phyloP scores from a whole-genome alignment of 768 basidiomycete genomes.

The Clavulina sp. region DNA sequence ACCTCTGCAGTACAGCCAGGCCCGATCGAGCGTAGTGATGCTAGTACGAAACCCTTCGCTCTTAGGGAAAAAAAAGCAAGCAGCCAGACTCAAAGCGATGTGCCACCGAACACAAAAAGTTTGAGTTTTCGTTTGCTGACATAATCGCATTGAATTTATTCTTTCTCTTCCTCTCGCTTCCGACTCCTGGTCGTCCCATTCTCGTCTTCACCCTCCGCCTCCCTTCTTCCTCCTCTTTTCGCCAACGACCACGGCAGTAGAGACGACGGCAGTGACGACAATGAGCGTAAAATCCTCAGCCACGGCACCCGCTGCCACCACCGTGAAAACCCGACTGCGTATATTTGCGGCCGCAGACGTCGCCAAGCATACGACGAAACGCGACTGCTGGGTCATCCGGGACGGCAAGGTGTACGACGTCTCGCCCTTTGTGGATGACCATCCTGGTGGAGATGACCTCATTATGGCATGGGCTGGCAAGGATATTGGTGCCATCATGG shows the following conservation, averaged over 20 bases:
- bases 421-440: conserved; percentile 65
- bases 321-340: background rate
- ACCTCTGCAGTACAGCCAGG: too few relatives aligned
- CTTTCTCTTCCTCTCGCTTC: background rate
- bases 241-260: background rate
- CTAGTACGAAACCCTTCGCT: too few relatives aligned
- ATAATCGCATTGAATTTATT: background rate
- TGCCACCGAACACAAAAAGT: background rate
- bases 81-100: background rate
- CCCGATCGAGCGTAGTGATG: too few relatives aligned
- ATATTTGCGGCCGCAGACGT: conserved; percentile 64
- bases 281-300: too few relatives aligned
- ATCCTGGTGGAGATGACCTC: conserved; percentile 90
- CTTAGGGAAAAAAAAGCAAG: background rate
- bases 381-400: conserved; percentile 70
- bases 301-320: background rate
- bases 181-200: too few relatives aligned
- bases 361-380: conserved; percentile 34
- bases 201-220: too few relatives aligned
- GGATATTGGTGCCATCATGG: conserved; percentile 70
- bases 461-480: conserved; percentile 68
- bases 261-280: too few relatives aligned
- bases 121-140: background rate
- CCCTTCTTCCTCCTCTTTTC: background rate
- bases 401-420: conserved; percentile 82